Base-by-base conservation (phyloP, 2,329 filamentous ascomycete genomes). In the Diaporthe sp. region DNA sequence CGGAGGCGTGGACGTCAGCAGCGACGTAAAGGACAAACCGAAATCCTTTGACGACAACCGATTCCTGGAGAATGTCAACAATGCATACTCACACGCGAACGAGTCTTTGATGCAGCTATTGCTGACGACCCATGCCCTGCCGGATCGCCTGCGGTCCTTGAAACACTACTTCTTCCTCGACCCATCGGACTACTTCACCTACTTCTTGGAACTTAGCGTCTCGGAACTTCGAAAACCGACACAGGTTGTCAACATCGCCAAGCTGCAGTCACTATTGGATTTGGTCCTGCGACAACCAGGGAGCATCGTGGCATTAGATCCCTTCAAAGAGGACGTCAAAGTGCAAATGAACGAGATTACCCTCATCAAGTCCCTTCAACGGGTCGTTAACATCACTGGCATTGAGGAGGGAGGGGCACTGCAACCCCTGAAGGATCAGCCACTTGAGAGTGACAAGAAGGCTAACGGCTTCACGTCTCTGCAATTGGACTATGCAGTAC, bases 101-200 rank as follows among this genome's bases (percentile, higher is more conserved):
- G 94, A 96, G 75, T 98, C 96, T 10, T 89, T 99, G 31, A 92
- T 99, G 85, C 94, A 95, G 76, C 89, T 99, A 0, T 92, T 99
- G 3, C 89, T 99, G 55, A 98, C 96, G 0, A 97, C 97, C 9
- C 97, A 99, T 82, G 94, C 94, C 17, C 90, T 99, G 7, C 96
- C 96, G 0, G 94, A 94, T 39, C 92, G 97, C 51, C 89, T 99
- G 74, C 92, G 94, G 61, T 98, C 96, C 19, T 88, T 99, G 53
- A 99, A 99, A 83, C 97, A 99, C 84, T 99, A 99, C 86, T 99
- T 98, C 87, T 99, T 99, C 88, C 92, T 99, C 77, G 96, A 98
- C 80, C 94, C 96, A 12, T 98, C 97, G 46, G 97, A 99, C 83
- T 99, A 98, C 87, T 98, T 99, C 84, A 95, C 95, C 3, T 98